Evolutionary conservation across 495 filamentous ascomycete species (phyloP), one percentile per base, ranked within the genome.

Genomic region (Penicillium egyptiacum): DNA sequence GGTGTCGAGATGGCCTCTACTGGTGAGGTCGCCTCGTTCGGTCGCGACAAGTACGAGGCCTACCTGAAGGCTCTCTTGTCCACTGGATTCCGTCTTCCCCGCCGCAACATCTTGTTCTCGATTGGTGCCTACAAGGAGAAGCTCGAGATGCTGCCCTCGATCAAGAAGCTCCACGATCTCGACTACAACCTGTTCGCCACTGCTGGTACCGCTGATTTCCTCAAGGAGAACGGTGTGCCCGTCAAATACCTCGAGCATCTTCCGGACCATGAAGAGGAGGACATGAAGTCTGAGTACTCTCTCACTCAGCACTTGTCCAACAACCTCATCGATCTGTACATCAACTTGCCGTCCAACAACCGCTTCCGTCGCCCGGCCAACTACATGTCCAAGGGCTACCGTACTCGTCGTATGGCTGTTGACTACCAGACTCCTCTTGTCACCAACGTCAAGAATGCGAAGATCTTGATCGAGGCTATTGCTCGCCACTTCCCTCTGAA

Each of bases 1-100:
- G 94, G 94, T 69, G 94, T 98, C 44, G 94, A 98, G 77, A 98
- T 98, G 94, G 94, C 94, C 10, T 98, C 94, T 20, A 98, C 94
- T 31, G 94, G 94, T 63, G 94, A 98, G 71, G 94, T 98, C 63
- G 94, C 94, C 63, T 96, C 90, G 56, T 98, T 98, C 71, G 94
- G 94, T 61, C 81, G 82, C 56, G 92, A 96, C 70, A 96, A 96
- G 75, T 96, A 95, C 68, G 94, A 98, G 73, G 94, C 94, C 12
- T 98, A 98, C 68, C 82, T 98, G 57, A 98, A 98, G 77, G 94
- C 89, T 39, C 75, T 98, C 20, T 83, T 98, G 57, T 93, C 94
- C 11, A 98, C 94, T 48, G 94, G 94, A 16, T 98, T 98, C 81
- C 91, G 86, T 62, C 81, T 98, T n/a, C 94, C 94, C 1, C 95